Base-by-base conservation (phyloP, 345 rosid species). In the Eucalyptus rudis region DNA sequence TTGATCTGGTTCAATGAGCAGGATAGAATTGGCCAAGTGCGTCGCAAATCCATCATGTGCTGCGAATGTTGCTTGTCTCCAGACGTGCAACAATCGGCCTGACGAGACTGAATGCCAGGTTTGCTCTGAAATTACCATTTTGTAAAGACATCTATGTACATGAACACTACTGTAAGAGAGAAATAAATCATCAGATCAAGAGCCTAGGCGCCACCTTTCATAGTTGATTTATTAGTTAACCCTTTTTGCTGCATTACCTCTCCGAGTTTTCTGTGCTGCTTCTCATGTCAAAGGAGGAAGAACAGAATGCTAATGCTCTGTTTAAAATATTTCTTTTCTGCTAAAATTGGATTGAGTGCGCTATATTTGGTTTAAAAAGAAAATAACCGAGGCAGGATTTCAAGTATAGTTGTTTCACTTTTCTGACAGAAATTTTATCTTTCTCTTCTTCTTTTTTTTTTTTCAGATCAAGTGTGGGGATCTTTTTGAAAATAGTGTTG, bases 81-180 rank as follows among this genome's bases (percentile, higher is more conserved):
- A 98, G 90, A 98, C 99, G 49, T 97, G 99, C 94, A 96, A 97
- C 88, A 91, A 97, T 93, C 95, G 97, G 33, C 99, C 99, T 14
- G 99, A 97, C 90, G 99, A 96, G 91, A 94, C 96, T 54, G 98
- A 96, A 92, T 98, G 98, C 93, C 99, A 97, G 99, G 99, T 96
- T 90, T 64, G 92, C 87, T 91, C 87, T 87, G 20, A 20, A 40
- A 76, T 76, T 22, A 20, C 83, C 47, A 76, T 76, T 76, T 76
- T 43, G 25, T 40, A 20, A 22, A 40, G 83, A 76, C 83, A 76
- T 76, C 24, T 40, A 76, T 40, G 47, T 3, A 76, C 3, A 40
- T 17, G 83, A 6, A 76, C 27, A 40, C 27, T 40, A 20, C 27
- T 40, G 83, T 40, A 40, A 76, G 47, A 76, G 83, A 76, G 83